phyloP scores from a whole-genome alignment of 75 land plant genomes.

The Sequoia sempervirens region DNA sequence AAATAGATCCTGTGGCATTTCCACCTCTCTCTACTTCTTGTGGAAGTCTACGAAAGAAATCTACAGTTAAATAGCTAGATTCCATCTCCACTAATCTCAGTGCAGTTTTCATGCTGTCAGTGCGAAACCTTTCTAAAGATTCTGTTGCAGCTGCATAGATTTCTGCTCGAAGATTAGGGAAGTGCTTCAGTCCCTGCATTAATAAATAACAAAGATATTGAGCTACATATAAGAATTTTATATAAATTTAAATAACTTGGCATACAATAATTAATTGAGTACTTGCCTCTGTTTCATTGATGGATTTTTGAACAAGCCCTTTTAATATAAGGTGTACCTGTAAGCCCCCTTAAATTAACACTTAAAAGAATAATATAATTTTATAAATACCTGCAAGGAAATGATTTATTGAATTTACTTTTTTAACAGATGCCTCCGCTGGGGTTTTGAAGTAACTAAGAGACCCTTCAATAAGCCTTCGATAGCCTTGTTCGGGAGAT shows the following conservation, averaged over 20 bases:
- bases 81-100: conserved; percentile 89
- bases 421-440: conserved; percentile 83
- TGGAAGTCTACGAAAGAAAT: conserved; percentile 86
- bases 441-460: conserved; percentile 69
- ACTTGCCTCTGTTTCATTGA: conserved; percentile 69
- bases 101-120: conserved; percentile 79
- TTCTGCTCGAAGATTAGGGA: conserved; percentile 81
- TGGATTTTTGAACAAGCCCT: conserved; percentile 81
- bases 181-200: conserved; percentile 75
- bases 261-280: too few species aligned
- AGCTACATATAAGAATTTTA: too few species aligned
- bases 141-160: conserved; percentile 78
- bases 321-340: conserved; percentile 80
- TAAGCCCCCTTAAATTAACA: conserved; percentile 6
- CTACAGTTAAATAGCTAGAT: conserved; percentile 87
- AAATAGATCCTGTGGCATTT: conserved; percentile 33
- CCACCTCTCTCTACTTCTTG: conserved; percentile 70
- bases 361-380: not conserved
- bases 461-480: conserved; percentile 78
- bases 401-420: conserved; percentile 32
- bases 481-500: conserved; percentile 89
- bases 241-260: too few species aligned
- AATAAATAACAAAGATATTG: not conserved
- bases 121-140: conserved; percentile 80
- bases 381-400: not conserved